A percentile compares a stretch with the other conserved stretches of the same genome.
phyloP scores from a whole-genome alignment of 2,329 filamentous ascomycete species.

The Aspergillus pseudonomiae region DNA sequence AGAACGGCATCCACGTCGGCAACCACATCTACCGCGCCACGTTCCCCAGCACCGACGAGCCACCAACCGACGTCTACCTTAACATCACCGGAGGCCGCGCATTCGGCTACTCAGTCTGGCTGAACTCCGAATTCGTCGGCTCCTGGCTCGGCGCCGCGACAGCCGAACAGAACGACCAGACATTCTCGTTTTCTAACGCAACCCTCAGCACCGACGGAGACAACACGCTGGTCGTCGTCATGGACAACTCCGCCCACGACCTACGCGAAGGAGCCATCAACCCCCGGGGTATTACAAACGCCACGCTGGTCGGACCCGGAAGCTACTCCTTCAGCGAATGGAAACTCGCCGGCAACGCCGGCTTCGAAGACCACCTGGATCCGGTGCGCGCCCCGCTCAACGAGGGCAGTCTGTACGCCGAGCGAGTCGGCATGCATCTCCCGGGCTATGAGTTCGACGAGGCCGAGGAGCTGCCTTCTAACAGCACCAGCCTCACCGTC shows the following conservation, averaged over 20 bases:
- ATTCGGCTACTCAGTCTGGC: conserved; percentile 60
- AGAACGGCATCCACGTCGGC: conserved; percentile 49
- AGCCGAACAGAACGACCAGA: conserved; percentile 28
- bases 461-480: conserved; percentile 43
- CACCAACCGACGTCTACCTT: conserved; percentile 45
- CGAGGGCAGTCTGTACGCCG: conserved; percentile 62
- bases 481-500: conserved; percentile 35
- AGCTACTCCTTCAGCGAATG: conserved; percentile 56
- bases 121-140: conserved; percentile 61
- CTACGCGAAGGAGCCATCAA: conserved; percentile 33
- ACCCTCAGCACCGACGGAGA: conserved; percentile 53
- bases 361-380: conserved; percentile 56
- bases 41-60: conserved; percentile 38
- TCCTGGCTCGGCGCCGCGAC: conserved; percentile 53
- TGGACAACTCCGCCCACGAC: conserved; percentile 52
- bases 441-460: conserved; percentile 54
- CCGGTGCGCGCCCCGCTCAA: conserved; percentile 59
- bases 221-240: conserved; percentile 63
- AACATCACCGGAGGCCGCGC: conserved; percentile 58
- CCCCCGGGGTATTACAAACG: conserved; percentile 45
- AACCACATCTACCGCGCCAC: conserved; percentile 51
- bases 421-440: conserved; percentile 62
- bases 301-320: conserved; percentile 44
- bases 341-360: conserved; percentile 62
- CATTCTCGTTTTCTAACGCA: conserved; percentile 55